Base-by-base conservation (phyloP, 805 yeast species). In the Candida tammaniensis region DNA sequence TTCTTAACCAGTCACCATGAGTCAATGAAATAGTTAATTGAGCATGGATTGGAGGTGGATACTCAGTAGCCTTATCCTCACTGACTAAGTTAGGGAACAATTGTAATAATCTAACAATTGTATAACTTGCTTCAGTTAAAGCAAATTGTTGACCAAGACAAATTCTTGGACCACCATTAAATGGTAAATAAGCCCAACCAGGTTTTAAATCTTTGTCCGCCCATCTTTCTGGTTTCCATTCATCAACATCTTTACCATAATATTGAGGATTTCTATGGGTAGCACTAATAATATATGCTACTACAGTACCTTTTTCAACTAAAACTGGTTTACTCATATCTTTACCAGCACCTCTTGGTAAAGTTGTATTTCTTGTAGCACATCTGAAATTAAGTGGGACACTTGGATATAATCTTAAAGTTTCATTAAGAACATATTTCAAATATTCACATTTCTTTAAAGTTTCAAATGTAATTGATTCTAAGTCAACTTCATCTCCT, bases 141-240 rank as follows among this genome's bases (percentile, higher is more conserved):
- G 78, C 79, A 52, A 71, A 72, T 52, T 73, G 78, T 56, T 73
- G 78, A 25, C 78, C 79, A 35, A 73, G 55, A 48, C 78, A 73
- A 38, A 73, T 71, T 40, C 79, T 54, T 15, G 78, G 78, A 5
- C 79, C 79, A 28, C 78, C 79, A 44, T 72, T 71, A 55, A 72
- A 72, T 17, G 78, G 77, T 20, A 72, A 51, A 49, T 67, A 72
- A 19, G 67, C 70, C 76, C 77, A 72, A 7, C 70, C 65, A 22
- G 59, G 52, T 27, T 51, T 52, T 22, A 47, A 42, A 36, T 56
- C 58, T 27, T 47, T 51, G 17, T 58, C 59, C 18, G 48, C 54
- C 78, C 78, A 74, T 35, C 79, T 59, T 43, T 69, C 74, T 4
- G 79, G 79, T 13, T 55, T 52, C 50, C 68, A 73, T 33, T 42